Evolutionary conservation across 805 yeast species (phyloP), one percentile per base, ranked within the genome.

Genomic region (Yamadazyma sp.): DNA sequence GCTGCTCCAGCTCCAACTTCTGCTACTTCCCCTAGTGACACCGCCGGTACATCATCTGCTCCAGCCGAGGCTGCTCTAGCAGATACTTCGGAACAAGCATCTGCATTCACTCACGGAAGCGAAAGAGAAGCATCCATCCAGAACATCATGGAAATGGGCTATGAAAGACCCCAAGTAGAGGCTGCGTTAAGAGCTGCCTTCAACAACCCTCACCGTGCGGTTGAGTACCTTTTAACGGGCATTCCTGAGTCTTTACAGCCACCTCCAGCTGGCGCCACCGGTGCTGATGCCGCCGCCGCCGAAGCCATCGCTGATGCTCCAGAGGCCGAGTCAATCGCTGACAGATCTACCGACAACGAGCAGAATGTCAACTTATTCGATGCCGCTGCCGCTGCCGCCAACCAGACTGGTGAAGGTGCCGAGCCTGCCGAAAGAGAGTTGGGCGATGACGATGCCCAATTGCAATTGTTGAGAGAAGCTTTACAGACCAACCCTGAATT

Each of bases 191-290:
- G 95, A 51, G 95, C 96, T 11, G 98, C 99, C 1, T 93, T 80
- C 68, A 91, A 91, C 66, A 90, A 93, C 63, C 98, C 99, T 14
- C 98, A 91, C 59, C 80, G 99, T 53, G 99, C 99, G 0, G 98
- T 93, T 10, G 99, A 93, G 59, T 90, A 91, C 59, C 71, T 93
- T 35, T 68, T 93, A 47, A 87, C 90, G 32, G 98, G 97, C 3
- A 77, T 91, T 29, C 96, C 96, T 15, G 91, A 82, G 52, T 59
- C 67, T 20, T 60, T 76, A 45, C 74, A 62, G 45, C 65, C 62
- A 12, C 58, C 57, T 17, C 51, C 54, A 8, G 46, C 54, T 3
- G 20, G 35, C 3, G 27, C 25, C n/a, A 34, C 38, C n/a, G 16
- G 17, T 6, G 26, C 25, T 6, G 40, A 50, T 26, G 28, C 34